Conservation (phyloP, 805 yeast genomes). For the Myxozyma neotropica region DNA sequence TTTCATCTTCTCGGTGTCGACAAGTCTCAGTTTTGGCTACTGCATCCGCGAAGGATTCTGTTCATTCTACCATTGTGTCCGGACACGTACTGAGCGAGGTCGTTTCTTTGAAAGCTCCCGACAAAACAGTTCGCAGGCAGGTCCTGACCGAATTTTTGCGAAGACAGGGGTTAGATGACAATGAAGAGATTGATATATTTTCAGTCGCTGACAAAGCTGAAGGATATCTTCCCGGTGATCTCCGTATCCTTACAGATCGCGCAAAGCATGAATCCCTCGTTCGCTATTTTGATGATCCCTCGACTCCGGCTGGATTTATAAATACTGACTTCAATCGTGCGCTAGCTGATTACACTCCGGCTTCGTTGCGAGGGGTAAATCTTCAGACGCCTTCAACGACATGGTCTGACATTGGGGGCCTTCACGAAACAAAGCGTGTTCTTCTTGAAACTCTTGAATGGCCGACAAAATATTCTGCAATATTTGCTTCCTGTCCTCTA, state of each 20-base stretch:
- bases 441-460: conserved; percentile 89
- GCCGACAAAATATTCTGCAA: conserved; percentile 96
- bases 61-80: conserved; percentile 63
- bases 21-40: conserved; percentile 64
- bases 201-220: conserved; percentile 73
- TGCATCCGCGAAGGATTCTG: conserved; percentile 61
- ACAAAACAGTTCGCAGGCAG: conserved; percentile 57
- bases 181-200: conserved; percentile 44
- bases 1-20: conserved; percentile 46
- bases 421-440: conserved; percentile 70
- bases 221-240: conserved; percentile 84
- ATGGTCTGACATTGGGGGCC: conserved; percentile 92
- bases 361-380: conserved; percentile 83
- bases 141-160: conserved; percentile 49
- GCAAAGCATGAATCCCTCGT: conserved; percentile 44
- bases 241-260: conserved; percentile 71
- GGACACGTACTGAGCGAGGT: conserved; percentile 72
- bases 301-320: conserved; percentile 21
- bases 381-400: conserved; percentile 71
- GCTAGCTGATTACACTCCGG: conserved; percentile 70
- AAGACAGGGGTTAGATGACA: conserved; percentile 5
- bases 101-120: conserved; percentile 66
- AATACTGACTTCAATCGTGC: conserved; percentile 57
- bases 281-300: conserved; percentile 28
- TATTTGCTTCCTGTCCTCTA: conserved; percentile 85